Percentiles rank a stretch among this genome's conserved stretches.
These are phyloP conservation scores for Fusarium dlaminii DNA, from an alignment of 2,329 filamentous ascomycete species.

Conservation along the genomic window DNA sequence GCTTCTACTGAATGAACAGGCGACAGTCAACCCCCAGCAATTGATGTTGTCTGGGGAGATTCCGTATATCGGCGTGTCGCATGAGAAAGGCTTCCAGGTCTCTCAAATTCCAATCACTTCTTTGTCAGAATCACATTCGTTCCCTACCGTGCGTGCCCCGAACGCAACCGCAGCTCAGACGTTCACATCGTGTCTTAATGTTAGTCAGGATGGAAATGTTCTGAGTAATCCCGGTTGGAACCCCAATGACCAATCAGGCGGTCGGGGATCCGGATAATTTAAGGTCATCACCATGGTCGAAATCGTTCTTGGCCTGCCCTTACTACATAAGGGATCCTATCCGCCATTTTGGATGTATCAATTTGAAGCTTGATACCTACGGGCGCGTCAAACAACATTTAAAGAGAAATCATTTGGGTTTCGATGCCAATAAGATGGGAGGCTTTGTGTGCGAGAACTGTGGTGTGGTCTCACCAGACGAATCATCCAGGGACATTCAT, in stretches of 20 bases:
- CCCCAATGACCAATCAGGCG: not conserved
- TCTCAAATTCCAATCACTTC: not conserved
- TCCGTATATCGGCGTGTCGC: not conserved
- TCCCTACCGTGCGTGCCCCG: not conserved
- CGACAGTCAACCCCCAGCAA: not conserved
- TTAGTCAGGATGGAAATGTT: not conserved
- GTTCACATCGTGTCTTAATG: not conserved
- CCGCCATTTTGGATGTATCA: not conserved
- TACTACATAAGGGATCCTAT: not conserved
- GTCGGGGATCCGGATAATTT: not conserved
- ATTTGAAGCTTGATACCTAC: not conserved
- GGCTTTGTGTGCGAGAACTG: not conserved
- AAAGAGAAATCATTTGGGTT: not conserved
- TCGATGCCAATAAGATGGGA: not conserved
- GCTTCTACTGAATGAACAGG: not conserved
- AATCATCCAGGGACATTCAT: not conserved
- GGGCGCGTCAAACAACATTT: not conserved
- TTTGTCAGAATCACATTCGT: not conserved
- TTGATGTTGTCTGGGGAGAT: not conserved
- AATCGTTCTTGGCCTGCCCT: not conserved
- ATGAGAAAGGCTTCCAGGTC: not conserved
- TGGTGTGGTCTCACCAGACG: not conserved
- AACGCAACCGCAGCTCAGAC: rapidly evolving
- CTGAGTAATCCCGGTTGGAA: not conserved
- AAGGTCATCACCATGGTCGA: not conserved